Evolutionary conservation across 148 eudicot species (phyloP).

Genomic region (Euryodendron excelsum): DNA sequence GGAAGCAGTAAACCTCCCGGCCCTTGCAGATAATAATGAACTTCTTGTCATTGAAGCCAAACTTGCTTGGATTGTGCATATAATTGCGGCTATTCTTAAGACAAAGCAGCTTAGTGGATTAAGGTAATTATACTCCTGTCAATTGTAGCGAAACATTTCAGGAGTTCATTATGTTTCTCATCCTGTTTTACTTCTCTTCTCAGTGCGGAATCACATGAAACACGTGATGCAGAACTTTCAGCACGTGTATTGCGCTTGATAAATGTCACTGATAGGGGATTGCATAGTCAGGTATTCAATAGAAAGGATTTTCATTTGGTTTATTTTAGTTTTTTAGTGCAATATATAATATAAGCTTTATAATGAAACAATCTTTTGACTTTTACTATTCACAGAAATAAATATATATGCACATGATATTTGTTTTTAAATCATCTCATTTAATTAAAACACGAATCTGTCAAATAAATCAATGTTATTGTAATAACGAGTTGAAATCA

Average conservation of each 20-base stretch:
- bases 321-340: not conserved
- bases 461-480: not conserved
- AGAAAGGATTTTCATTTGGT: not conserved
- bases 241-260: slow-evolving; percentile 84
- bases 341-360: not conserved
- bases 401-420: not conserved
- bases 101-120: slow-evolving; percentile 56
- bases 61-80: slow-evolving; percentile 94
- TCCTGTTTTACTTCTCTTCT: slow-evolving; percentile 9
- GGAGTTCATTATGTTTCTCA: not conserved
- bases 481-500: not conserved
- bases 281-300: slow-evolving; percentile 66
- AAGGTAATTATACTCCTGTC: slow-evolving; percentile 36
- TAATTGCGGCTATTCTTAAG: slow-evolving; percentile 70
- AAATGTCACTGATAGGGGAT: slow-evolving; percentile 72
- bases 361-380: not conserved
- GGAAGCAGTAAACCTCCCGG: slow-evolving; percentile 72
- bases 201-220: slow-evolving; percentile 76
- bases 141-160: not conserved
- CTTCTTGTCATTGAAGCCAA: slow-evolving; percentile 63
- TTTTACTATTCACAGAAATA: not conserved
- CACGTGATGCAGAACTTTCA: slow-evolving; percentile 89
- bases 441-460: not conserved
- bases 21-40: slow-evolving; percentile 40
- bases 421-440: not conserved